phyloP scores from a whole-genome alignment of 176 grass and related monocot genomes.

The Aegilops longissima region DNA sequence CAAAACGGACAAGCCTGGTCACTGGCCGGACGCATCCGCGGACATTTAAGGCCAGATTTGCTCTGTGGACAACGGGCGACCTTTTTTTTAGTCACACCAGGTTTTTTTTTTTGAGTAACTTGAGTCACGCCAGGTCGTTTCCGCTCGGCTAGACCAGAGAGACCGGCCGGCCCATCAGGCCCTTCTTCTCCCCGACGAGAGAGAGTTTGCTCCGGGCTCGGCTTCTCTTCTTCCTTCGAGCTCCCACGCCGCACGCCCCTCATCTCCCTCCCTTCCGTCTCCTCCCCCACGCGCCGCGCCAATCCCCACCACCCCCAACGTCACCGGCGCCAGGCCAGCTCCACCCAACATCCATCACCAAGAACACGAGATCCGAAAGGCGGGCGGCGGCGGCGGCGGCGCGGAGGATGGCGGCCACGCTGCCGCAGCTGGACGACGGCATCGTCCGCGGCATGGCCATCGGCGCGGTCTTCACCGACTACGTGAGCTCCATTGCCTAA shows the following conservation, averaged over 20 bases:
- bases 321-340: neutral
- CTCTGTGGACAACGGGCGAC: no score
- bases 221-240: neutral
- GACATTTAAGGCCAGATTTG: no score
- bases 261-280: neutral
- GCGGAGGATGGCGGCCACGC: conserved; percentile 26
- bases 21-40: no score
- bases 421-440: conserved; percentile 59
- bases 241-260: neutral
- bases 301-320: neutral
- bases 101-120: no score
- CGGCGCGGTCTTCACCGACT: conserved; percentile 79
- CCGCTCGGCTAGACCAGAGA: neutral
- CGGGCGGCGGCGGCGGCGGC: conserved; percentile 14
- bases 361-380: neutral
- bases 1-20: no score
- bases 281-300: neutral
- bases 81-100: no score
- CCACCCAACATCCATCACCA: neutral
- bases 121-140: no score
- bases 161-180: neutral
- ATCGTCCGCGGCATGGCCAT: conserved; percentile 80
- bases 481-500: conserved; percentile 38
- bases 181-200: neutral
- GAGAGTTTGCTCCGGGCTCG: neutral